Conservation (phyloP, 805 yeast species). For the Candida stauntonica region DNA sequence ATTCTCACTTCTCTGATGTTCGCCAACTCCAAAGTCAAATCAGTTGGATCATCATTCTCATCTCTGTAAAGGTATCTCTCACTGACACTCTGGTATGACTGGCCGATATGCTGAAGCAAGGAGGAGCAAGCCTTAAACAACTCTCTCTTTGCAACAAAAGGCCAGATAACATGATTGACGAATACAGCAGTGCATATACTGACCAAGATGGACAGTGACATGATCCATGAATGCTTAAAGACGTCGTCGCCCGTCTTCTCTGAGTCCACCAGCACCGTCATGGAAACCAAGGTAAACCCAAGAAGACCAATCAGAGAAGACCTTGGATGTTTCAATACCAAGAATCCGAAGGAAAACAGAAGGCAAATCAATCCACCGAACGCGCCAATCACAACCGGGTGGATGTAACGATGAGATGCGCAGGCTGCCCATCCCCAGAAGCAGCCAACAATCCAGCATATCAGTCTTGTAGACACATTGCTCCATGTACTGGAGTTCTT, state of each 20-base stretch:
- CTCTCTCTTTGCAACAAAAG: slow-evolving; percentile 41
- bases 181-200: slow-evolving; percentile 35
- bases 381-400: slow-evolving; percentile 36
- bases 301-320: slow-evolving; percentile 38
- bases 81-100: slow-evolving; percentile 42
- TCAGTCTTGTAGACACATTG: slow-evolving; percentile 29
- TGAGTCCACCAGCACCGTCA: slow-evolving; percentile 25
- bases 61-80: slow-evolving; percentile 48
- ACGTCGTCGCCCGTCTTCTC: slow-evolving; percentile 24
- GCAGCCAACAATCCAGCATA: slow-evolving; percentile 36
- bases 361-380: slow-evolving; percentile 35
- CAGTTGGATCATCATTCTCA: slow-evolving; percentile 42
- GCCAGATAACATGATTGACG: slow-evolving; percentile 45
- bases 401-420: slow-evolving; percentile 34
- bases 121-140: slow-evolving; percentile 36
- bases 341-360: slow-evolving; percentile 31
- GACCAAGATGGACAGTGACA: slow-evolving; percentile 35
- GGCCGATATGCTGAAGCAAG: slow-evolving; percentile 38
- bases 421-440: slow-evolving; percentile 47
- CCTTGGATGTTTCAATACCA: slow-evolving; percentile 37
- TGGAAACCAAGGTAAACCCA: slow-evolving; percentile 37
- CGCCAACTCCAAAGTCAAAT: slow-evolving; percentile 37
- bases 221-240: slow-evolving; percentile 38
- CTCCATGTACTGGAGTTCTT: slow-evolving; percentile 36
- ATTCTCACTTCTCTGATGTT: slow-evolving; percentile 46